phyloP scores from a whole-genome alignment of 2,329 filamentous ascomycete species.

The Beauveria medogensis region DNA sequence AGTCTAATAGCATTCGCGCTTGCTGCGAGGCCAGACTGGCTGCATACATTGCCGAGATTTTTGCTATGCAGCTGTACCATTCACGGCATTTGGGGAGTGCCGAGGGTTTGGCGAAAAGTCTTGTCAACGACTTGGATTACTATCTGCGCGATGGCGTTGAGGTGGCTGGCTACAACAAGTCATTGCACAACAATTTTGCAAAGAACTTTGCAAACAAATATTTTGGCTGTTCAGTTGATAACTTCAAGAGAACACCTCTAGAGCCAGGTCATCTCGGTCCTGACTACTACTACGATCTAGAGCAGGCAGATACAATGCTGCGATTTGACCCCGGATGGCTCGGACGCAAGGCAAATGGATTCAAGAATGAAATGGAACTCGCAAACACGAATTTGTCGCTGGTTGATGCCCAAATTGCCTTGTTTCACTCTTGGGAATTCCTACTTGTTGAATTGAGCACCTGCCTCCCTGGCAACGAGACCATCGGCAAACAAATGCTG shows the following conservation, averaged over 20 bases:
- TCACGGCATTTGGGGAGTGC: constrained; percentile 67
- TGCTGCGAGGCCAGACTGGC: constrained; percentile 64
- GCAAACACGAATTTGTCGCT: constrained; percentile 88
- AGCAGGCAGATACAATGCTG: constrained; percentile 68
- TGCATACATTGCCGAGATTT: constrained; percentile 75
- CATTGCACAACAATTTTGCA: constrained; percentile 76
- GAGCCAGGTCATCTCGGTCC: constrained; percentile 58
- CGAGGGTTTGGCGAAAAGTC: constrained; percentile 55
- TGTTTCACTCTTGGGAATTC: constrained; percentile 86
- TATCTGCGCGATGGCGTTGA: constrained; percentile 69
- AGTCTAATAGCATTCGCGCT: constrained; percentile 46
- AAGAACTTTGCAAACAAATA: constrained; percentile 79
- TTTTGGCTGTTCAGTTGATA: constrained; percentile 60
- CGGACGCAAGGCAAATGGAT: constrained; percentile 61
- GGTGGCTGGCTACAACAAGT: constrained; percentile 78
- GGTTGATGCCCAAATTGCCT: constrained; percentile 80
- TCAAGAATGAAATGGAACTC: constrained; percentile 71
- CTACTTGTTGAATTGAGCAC: constrained; percentile 76
- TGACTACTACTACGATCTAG: constrained; percentile 78
- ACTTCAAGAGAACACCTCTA: constrained; percentile 71
- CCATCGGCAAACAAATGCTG: constrained; percentile 61
- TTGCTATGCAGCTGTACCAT: constrained; percentile 85
- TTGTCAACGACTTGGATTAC: constrained; percentile 71
- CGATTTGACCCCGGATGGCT: constrained; percentile 71
- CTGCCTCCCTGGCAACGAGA: constrained; percentile 42